Conservation (phyloP, 208 protist genomes). For the Sergeia podlipaevii region DNA sequence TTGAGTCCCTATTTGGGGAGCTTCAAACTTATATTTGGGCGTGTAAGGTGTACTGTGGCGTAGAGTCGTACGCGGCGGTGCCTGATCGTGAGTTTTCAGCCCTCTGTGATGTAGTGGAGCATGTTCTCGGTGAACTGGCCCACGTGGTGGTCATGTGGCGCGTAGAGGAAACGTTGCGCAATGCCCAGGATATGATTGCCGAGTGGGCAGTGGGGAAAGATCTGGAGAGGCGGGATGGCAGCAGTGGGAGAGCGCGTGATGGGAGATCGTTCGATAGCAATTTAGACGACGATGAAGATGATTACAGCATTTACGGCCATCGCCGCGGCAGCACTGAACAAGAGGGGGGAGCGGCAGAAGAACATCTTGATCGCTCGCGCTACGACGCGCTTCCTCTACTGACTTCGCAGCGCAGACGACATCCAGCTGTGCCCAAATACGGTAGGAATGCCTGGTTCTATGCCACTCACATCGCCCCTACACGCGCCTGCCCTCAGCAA, state of each 20-base stretch:
- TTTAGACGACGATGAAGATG: not conserved
- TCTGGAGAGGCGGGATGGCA: conserved; percentile 1
- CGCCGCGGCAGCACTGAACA: not conserved
- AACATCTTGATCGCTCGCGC: conserved; percentile 9
- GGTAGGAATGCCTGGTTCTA: no score
- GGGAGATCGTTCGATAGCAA: not conserved
- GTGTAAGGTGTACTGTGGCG: conserved; percentile 26
- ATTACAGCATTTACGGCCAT: no score
- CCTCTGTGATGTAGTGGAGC: conserved; percentile 50
- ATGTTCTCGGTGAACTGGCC: conserved; percentile 72
- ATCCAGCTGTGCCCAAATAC: not conserved
- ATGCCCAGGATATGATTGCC: conserved; percentile 22
- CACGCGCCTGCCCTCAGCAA: no score
- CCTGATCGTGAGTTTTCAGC: conserved; percentile 25
- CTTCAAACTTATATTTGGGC: conserved; percentile 74
- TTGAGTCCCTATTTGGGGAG: conserved; percentile 83
- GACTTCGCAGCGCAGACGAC: conserved; percentile 11
- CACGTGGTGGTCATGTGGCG: conserved; percentile 80
- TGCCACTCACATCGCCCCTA: no score
- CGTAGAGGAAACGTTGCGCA: conserved; percentile 47
- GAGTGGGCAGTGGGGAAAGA: conserved; percentile 4
- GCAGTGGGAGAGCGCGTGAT: not conserved
- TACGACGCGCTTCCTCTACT: conserved; percentile 40
- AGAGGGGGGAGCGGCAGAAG: conserved; percentile 8
- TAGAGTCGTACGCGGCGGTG: conserved; percentile 21